phyloP scores from a whole-genome alignment of 257 asterid species.

The Penstemon davidsonii region DNA sequence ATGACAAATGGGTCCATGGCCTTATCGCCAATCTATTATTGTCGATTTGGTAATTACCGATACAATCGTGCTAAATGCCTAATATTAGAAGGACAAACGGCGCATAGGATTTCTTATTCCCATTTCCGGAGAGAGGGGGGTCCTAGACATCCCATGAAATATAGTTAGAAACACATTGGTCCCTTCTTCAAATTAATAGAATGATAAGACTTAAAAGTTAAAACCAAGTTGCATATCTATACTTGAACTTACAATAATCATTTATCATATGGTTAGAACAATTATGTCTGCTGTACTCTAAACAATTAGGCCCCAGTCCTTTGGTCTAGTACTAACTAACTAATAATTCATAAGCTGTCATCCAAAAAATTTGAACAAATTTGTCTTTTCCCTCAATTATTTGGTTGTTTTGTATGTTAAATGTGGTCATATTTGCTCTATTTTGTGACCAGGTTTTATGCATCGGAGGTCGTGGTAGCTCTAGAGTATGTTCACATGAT shows the following conservation, averaged over 20 bases:
- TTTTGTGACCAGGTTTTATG: conserved; percentile 48
- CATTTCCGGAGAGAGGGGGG: conserved; percentile 26
- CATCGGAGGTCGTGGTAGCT: conserved; percentile 72
- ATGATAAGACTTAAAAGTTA: conserved; percentile 27
- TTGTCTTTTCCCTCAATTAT: too few species aligned
- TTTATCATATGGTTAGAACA: conserved; percentile 26
- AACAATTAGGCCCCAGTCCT: conserved; percentile 21
- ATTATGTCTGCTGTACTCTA: conserved; percentile 27
- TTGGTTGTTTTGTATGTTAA: not conserved
- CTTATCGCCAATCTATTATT: not conserved
- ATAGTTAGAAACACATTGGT: conserved; percentile 44
- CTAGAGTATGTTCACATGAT: conserved; percentile 74
- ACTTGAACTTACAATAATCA: conserved; percentile 19
- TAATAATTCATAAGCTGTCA: not conserved
- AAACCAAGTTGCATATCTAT: conserved; percentile 18
- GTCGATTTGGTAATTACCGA: not conserved
- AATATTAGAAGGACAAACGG: conserved; percentile 37
- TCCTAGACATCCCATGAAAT: conserved; percentile 39
- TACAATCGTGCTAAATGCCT: conserved; percentile 28
- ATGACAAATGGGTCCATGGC: not conserved
- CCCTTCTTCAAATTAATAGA: conserved; percentile 40
- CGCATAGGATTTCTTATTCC: conserved; percentile 26
- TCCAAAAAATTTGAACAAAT: too few species aligned
- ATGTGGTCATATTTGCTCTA: not conserved
- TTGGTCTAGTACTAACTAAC: conserved; percentile 20